Evolutionary conservation across 441 rosid genomes (phyloP), one percentile per base, ranked within the genome.

Genomic region (Gossypium schwendimanii): DNA sequence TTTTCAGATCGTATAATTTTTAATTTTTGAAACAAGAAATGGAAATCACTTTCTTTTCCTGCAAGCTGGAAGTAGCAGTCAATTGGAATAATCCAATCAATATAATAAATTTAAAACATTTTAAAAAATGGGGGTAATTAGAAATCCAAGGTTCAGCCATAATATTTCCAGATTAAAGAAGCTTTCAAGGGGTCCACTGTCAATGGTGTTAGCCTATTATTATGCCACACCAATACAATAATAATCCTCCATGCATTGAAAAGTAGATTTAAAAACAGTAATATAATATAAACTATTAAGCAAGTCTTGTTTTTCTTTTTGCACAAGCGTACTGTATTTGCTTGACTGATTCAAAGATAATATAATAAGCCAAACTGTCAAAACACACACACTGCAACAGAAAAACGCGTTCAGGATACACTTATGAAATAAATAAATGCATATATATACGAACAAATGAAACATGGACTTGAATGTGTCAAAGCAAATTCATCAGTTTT

Each of bases 321-420:
- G 20, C 28, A 5, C 14, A 20, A 1, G 15, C 4, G 2, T 26
- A 49, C 15, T 68, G 21, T 70, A 11, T 12, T 24, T 60, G 58
- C n/a, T 73, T 54, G 68, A 69, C 71, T 2, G 62, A 60, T 63
- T 77, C 77, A 69, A 62, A 69, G 5, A 28, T 31, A 60, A 69
- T 33, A 2, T 23, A 15, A 6, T 18, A 53, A 53, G 58, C 18
- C 63, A 23, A 33, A 31, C n/a, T 2, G 36, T 45, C 12, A 8
- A 23, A 61, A n/a, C 55, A 24, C 11, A 61, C 21, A 18, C 12
- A 14, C 11, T 3, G 15, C 52, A 55, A 47, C 59, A n/a, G 18
- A 8, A 47, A 44, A n/a, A 58, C 52, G 17, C 63, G 63, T 20
- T 70, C 15, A 21, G 23, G 14, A 20, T 36, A 14, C 17, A 2